Percentiles rank a stretch among this genome's conserved stretches.
These are phyloP conservation scores for Dichomitus squalens DNA, from an alignment of 1,284 basidiomycete genomes.

Conservation along the genomic window DNA sequence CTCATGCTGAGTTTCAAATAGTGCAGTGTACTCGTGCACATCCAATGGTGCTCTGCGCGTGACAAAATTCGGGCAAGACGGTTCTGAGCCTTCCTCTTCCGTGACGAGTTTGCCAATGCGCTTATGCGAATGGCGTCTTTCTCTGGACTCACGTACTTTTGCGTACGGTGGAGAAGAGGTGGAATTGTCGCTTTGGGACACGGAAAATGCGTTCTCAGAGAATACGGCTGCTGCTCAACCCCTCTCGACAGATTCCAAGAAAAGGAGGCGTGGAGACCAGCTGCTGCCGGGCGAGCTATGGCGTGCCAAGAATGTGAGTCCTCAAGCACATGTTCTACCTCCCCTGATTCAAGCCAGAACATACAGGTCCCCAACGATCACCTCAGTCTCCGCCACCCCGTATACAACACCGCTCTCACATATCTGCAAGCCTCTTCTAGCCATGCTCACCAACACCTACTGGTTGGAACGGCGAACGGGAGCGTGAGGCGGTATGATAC, in stretches of 20 bases:
- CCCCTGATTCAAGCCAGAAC: background rate
- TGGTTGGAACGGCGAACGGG: slow-evolving; percentile 79
- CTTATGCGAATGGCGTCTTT: slow-evolving; percentile 66
- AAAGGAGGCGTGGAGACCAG: slow-evolving; percentile 68
- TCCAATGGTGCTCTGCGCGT: slow-evolving; percentile 70
- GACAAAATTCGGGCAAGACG: slow-evolving; percentile 39
- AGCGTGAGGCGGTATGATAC: slow-evolving; percentile 83
- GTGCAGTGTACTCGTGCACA: slow-evolving; percentile 66
- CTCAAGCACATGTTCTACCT: background rate
- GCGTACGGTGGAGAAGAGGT: slow-evolving; percentile 89
- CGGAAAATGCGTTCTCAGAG: slow-evolving; percentile 62
- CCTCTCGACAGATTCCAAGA: slow-evolving; percentile 42
- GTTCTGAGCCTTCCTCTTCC: slow-evolving; percentile 21
- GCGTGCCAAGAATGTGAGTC: slow-evolving; percentile 75
- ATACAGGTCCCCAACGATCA: slow-evolving; percentile 74
- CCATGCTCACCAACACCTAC: slow-evolving; percentile 51
- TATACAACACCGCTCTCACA: slow-evolving; percentile 73
- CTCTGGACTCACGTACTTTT: slow-evolving; percentile 57
- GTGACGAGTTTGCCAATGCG: slow-evolving; percentile 58
- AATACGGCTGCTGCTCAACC: slow-evolving; percentile 13
- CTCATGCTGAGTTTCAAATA: slow-evolving; percentile 25
- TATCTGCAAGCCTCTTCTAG: slow-evolving; percentile 51
- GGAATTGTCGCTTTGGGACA: slow-evolving; percentile 83
- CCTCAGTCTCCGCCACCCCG: slow-evolving; percentile 78
- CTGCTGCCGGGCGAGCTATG: slow-evolving; percentile 75